Evolutionary conservation across 2,329 filamentous ascomycete genomes (phyloP), one percentile per base, ranked within the genome.

Genomic region (Coleophoma crateriformis): DNA sequence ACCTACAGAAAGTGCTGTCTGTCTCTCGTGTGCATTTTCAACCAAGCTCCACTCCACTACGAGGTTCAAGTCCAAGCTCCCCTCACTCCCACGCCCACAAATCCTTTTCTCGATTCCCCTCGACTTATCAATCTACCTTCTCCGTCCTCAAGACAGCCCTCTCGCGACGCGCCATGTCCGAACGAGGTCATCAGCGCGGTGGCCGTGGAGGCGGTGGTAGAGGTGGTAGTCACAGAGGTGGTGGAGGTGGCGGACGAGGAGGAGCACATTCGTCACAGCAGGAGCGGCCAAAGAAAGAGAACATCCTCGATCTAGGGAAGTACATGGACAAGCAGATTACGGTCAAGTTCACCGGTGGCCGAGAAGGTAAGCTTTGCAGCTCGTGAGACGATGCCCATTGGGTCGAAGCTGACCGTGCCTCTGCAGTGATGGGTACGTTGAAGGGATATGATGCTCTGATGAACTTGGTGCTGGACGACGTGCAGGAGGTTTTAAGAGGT

Each of bases 381-480:
- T 27, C 27, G 2, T 27, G 6, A 27, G 27, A 27, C 27, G 6
- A 27, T 27, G 8, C 27, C 27, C 27, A 27, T 7, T 27, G 27
- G 8, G n/a, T 34, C 19, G 37, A 39, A 14, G 37, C 37, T 15
- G 37, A 17, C 8, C 37, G 13, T 15, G 19, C 19, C 19, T 10
- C 8, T 44, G 46, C 63, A 96, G 92, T 96, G 50, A 85, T 84
- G 46, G 94, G 94, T 47, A 89, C 83, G 1, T 76, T 99, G 39
- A 97, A 97, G 70, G 94, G 94, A 54, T 97, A 91, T 68, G 94
- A 99, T 67, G 91, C 94, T 61, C 78, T 99, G 53, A 97, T 97
- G 91, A 99, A 99, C 68, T 77, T 99, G 54, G 94, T 99, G 22
- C 76, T 99, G 50, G 94, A 97, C 64, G 88, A 97, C 60, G 92